phyloP scores from a whole-genome alignment of 257 asterid species.

The Anisodus tanguticus region DNA sequence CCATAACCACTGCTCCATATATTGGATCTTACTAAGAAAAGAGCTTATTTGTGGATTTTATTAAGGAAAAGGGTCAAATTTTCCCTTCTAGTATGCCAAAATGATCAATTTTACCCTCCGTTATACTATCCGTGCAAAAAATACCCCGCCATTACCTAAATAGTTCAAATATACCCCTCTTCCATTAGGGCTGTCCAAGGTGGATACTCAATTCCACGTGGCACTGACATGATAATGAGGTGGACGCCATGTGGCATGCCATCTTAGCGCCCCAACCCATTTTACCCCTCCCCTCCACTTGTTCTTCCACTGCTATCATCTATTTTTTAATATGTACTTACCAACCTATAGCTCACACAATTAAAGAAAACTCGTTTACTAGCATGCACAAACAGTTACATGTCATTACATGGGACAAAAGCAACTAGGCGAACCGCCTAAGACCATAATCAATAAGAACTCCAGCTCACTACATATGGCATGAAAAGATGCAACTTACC shows the following conservation, averaged over 20 bases:
- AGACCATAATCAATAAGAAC: conserved; percentile 13
- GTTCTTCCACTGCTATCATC: no score
- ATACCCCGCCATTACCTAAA: no score
- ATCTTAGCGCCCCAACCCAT: background rate
- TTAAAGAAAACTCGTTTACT: background rate
- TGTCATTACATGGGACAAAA: background rate
- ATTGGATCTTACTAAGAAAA: background rate
- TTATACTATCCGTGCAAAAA: no score
- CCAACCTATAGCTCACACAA: background rate
- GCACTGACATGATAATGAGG: no score
- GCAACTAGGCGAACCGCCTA: no score
- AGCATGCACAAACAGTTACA: background rate
- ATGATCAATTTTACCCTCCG: no score
- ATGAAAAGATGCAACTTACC: conserved; percentile 50
- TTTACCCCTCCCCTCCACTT: no score
- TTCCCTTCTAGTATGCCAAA: no score
- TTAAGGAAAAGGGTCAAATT: background rate
- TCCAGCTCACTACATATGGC: conserved; percentile 3
- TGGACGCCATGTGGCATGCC: no score
- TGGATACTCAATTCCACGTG: no score
- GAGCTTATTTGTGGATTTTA: background rate
- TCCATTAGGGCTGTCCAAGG: no score
- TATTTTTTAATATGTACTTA: background rate
- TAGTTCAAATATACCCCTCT: no score
- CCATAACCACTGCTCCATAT: background rate